These are phyloP conservation scores for Yamadazyma mexicana DNA, from an alignment of 1,139 yeast genomes.

Conservation along the genomic window DNA sequence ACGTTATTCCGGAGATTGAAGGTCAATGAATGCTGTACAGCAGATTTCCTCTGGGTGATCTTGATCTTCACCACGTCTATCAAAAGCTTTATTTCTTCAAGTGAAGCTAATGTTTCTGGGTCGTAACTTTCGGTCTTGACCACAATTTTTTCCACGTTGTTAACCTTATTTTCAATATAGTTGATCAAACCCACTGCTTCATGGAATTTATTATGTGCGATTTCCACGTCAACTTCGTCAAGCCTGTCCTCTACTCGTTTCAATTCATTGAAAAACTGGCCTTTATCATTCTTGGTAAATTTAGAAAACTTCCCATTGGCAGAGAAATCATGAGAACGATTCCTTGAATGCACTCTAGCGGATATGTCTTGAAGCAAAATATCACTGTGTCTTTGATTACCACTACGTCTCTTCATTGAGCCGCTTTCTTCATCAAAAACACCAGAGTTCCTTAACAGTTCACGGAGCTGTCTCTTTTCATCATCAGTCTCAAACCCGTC, in stretches of 20 bases:
- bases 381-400: constrained; percentile 36
- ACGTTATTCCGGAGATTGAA: constrained; percentile 42
- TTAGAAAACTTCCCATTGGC: constrained; percentile 17
- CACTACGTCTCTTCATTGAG: constrained; percentile 25
- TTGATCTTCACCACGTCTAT: constrained; percentile 45
- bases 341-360: constrained; percentile 55
- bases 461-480: constrained; percentile 42
- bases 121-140: constrained; percentile 10
- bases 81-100: constrained; percentile 38
- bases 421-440: constrained; percentile 25
- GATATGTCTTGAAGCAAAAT: constrained; percentile 52
- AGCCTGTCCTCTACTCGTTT: constrained; percentile 60
- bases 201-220: constrained; percentile 59
- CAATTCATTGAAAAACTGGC: constrained; percentile 41
- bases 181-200: constrained; percentile 55
- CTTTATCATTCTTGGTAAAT: constrained; percentile 20
- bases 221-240: constrained; percentile 65
- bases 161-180: constrained; percentile 39
- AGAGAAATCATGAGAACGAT: constrained; percentile 50
- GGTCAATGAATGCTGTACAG: constrained; percentile 37
- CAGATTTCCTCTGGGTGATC: constrained; percentile 35
- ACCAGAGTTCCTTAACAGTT: constrained; percentile 42
- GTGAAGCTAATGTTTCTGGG: constrained; percentile 16
- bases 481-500: constrained; percentile 26
- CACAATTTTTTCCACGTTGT: constrained; percentile 22